phyloP scores from a whole-genome alignment of 768 basidiomycete species.

The Lactarius quietus region DNA sequence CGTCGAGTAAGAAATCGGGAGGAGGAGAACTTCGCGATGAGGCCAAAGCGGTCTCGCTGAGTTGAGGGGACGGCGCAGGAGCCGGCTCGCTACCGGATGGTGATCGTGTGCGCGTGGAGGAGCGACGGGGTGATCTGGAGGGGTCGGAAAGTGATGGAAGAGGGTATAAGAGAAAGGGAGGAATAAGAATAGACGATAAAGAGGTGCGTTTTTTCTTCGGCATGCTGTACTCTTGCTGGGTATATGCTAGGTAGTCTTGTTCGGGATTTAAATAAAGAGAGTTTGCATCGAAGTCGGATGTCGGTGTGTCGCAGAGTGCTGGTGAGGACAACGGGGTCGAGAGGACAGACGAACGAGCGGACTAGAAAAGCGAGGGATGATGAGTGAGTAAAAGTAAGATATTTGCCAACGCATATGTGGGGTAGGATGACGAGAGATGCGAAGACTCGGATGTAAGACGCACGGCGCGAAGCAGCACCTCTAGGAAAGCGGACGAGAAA shows the following conservation, averaged over 20 bases:
- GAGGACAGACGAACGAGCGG: neutral
- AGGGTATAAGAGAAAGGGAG: slow-evolving; percentile 41
- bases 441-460: neutral
- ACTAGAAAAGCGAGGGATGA: slow-evolving; percentile 5
- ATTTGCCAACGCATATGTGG: neutral
- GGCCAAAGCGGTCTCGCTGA: slow-evolving; percentile 6
- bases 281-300: slow-evolving; percentile 10
- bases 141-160: slow-evolving; percentile 24
- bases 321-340: slow-evolving; percentile 6
- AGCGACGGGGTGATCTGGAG: slow-evolving; percentile 28
- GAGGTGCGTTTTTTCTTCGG: slow-evolving; percentile 52
- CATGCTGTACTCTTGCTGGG: slow-evolving; percentile 33
- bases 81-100: slow-evolving; percentile 16
- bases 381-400: slow-evolving; percentile 2
- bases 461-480: neutral
- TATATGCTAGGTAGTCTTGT: slow-evolving; percentile 10
- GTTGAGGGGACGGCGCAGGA: slow-evolving; percentile 8
- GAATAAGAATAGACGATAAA: slow-evolving; percentile 49
- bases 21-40: slow-evolving; percentile 32
- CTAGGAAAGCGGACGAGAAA: neutral
- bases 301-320: slow-evolving; percentile 1
- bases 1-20: slow-evolving; percentile 49
- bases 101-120: slow-evolving; percentile 26
- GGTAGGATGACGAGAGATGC: slow-evolving; percentile 1
- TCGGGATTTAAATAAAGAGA: neutral